These are phyloP conservation scores for Xylaria grammica DNA, from an alignment of 495 filamentous ascomycete species.

Conservation along the genomic window DNA sequence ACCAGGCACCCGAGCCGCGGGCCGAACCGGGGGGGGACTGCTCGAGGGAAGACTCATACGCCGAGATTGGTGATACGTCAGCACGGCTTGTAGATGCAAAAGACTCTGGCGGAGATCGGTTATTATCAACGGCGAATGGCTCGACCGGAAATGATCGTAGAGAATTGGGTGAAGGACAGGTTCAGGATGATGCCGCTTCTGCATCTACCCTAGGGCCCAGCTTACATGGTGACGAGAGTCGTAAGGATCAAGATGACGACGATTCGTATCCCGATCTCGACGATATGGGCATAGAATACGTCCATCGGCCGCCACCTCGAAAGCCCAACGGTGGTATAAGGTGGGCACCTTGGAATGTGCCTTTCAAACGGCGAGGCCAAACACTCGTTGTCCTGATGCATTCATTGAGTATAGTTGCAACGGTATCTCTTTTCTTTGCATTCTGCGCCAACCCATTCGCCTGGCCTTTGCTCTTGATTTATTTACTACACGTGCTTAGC, in stretches of 20 bases:
- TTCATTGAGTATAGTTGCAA: conserved; percentile 77
- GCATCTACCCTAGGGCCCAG: conserved; percentile 28
- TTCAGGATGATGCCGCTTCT: conserved; percentile 21
- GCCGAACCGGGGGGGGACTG: no score
- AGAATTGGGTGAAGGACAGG: background rate
- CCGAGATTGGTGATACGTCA: background rate
- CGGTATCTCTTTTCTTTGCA: conserved; percentile 85
- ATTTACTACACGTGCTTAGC: conserved; percentile 81
- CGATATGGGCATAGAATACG: conserved; percentile 33
- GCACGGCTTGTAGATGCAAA: background rate
- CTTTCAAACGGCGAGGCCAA: conserved; percentile 83
- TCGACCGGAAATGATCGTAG: background rate
- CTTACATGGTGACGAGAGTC: conserved; percentile 14
- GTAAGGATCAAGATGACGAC: conserved; percentile 32
- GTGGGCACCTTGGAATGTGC: conserved; percentile 88
- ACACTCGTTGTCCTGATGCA: conserved; percentile 86
- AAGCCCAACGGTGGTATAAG: conserved; percentile 56
- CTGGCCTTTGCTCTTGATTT: conserved; percentile 92
- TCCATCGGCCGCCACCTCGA: conserved; percentile 29
- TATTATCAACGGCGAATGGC: background rate
- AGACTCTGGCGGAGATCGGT: background rate
- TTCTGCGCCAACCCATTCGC: conserved; percentile 86
- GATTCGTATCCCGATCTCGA: conserved; percentile 40
- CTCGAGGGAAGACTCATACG: conserved; percentile 11
- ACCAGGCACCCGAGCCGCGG: background rate